Evolutionary conservation across 352 stramenopile genomes (phyloP), one percentile per base, ranked within the genome.

Genomic region (Phytophthora megakarya): DNA sequence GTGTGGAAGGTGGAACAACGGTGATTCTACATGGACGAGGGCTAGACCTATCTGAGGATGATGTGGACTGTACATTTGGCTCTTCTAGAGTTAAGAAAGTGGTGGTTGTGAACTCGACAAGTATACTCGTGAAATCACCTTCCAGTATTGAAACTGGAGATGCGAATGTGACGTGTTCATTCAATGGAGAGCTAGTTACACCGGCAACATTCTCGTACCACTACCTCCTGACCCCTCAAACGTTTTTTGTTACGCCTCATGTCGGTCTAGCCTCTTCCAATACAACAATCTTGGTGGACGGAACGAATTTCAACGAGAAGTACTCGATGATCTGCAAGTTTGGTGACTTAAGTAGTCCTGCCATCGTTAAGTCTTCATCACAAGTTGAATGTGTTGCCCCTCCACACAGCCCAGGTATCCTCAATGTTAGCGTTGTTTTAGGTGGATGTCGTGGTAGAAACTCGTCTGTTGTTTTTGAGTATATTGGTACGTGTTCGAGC

Each of bases 61-160:
- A 45, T 16, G 40, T 81, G 5, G 23, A 22, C 10, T 87, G 78
- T 51, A 21, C 60, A 15, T 79, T 87, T 60, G 73, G 73, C 1
- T 18, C 45, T 13, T 51, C 39, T 1, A 23, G 28, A 23, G 8
- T 9, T 26, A 7, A 51, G 13, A 19, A 59, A 38, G 45, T 35
- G 6, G 18, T 33, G 28, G 22, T 73, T 45, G 6, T 68, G 3
- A 78, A 68, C 33, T 62, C 72, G 13, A 74, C 62, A 0, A 61
- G 12, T 13, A 45, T 69, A 3, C 28, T 39, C 10, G 50, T 69
- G 23, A 32, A 50, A 45, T 28, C 62, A 0, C 72, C 71, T 8
- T 28, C 60, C 16, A 80, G 61, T 35, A 45, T 45, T 0, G 61
- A 55, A 35, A 9, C 30, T 33, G 63, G 51, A 1, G 21, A 59